Conservation (phyloP, 2,329 filamentous ascomycete genomes). For the Aureobasidium sp. region DNA sequence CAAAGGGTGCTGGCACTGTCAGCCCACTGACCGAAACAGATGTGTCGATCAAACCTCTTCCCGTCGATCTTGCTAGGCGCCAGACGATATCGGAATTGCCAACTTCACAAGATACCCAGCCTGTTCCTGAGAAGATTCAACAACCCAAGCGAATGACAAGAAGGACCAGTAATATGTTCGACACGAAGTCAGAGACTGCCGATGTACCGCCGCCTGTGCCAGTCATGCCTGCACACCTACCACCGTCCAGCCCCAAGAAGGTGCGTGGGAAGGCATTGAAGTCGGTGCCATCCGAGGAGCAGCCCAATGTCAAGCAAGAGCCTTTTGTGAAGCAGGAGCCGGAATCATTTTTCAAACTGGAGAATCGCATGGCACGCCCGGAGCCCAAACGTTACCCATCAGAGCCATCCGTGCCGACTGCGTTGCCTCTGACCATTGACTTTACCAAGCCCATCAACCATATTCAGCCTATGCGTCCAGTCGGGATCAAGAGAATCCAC, state of each 20-base stretch:
- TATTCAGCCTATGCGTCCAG: constrained; percentile 11
- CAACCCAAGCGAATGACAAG: constrained; percentile 2
- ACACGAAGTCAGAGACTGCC: background rate
- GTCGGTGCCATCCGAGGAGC: background rate
- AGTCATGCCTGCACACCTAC: background rate
- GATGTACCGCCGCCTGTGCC: constrained; percentile 22
- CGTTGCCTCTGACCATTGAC: constrained; percentile 14
- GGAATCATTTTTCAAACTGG: background rate
- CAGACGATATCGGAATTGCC: constrained; percentile 18
- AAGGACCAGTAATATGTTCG: constrained; percentile 9
- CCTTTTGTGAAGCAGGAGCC: background rate
- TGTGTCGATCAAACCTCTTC: background rate
- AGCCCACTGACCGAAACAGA: constrained; percentile 13
- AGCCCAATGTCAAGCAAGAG: background rate
- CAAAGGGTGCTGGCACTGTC: constrained; percentile 41
- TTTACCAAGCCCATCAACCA: constrained; percentile 11
- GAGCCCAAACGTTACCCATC: constrained; percentile 3
- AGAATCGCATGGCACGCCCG: background rate
- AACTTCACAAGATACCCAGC: background rate
- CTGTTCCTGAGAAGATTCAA: background rate
- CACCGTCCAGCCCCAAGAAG: background rate
- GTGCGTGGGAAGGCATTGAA: background rate
- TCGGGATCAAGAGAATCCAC: constrained; percentile 46
- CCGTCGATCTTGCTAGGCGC: constrained; percentile 12
- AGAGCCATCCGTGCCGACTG: background rate